Evolutionary conservation across 768 basidiomycete genomes (phyloP), one percentile per base, ranked within the genome.

Genomic region (Boletus sp.): DNA sequence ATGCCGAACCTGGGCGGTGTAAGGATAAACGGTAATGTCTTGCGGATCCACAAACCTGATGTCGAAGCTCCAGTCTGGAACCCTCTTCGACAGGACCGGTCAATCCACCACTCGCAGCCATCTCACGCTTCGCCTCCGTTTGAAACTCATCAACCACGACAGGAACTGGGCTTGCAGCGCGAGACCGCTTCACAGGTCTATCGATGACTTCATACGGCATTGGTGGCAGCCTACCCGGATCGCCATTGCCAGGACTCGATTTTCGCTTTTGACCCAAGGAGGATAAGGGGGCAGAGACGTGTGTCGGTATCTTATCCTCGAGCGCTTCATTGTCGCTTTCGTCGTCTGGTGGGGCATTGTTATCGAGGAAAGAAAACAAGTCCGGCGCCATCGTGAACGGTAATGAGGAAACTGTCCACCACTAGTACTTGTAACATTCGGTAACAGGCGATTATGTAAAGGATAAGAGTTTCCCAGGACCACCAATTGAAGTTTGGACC

Each of bases 121-220:
- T 85, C 71, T 97, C 94, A 47, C 94, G 84, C 71, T 92, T 93
- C 1, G 92, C 94, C 65, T 95, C 92, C 1, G 90, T 93, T 74
- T 95, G 92, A 68, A 98, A 94, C 61, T 96, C 94, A 73, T 98
- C 96, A 11, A 96, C 81, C 7, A 93, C 86, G 0, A 92, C 79
- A 8, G 94, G 91, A 52, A 81, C 80, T 5, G 87, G 86, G 3
- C 85, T 80, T 0, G 77, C 78, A n/a, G 85, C 59, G 39, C 88
- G 79, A 5, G 79, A 71, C 66, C 81, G 85, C 72, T 93, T 93
- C 1, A 73, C 64, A 3, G 74, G 56, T 54, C 69, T 63, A 17
- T 67, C 71, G 3, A 78, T 74, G 41, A 65, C 70, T 37, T 67
- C 67, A 50, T 59, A 67, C 30, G 62, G 64, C 0, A 12, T 57